These are phyloP conservation scores for Strobilomyces dryophilus DNA, from an alignment of 768 basidiomycete species.

Conservation along the genomic window DNA sequence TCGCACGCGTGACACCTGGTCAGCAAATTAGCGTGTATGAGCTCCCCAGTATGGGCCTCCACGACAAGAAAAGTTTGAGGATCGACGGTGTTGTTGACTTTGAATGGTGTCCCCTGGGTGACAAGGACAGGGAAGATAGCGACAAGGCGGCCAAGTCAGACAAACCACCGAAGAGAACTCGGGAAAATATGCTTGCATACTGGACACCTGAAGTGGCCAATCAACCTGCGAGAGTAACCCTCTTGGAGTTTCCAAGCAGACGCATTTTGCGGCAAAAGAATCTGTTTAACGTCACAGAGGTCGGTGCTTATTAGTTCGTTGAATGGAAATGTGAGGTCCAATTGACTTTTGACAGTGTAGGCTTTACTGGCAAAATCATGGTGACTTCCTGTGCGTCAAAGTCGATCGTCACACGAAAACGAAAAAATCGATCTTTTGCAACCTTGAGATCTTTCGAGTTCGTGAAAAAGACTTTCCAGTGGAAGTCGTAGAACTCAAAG, in stretches of 20 bases:
- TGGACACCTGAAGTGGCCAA: constrained; percentile 98
- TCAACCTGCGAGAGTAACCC: constrained; percentile 94
- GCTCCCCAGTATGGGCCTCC: constrained; percentile 87
- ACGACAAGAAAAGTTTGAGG: constrained; percentile 96
- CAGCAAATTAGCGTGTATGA: constrained; percentile 97
- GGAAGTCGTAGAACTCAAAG: constrained; percentile 96
- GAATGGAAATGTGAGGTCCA: neutral
- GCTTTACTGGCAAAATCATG: constrained; percentile 97
- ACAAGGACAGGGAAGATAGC: constrained; percentile 77
- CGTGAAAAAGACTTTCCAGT: constrained; percentile 98
- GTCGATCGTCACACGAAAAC: constrained; percentile 99
- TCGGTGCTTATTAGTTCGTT: constrained; percentile 35
- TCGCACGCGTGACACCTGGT: constrained; percentile 83
- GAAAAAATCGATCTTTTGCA: constrained; percentile 97
- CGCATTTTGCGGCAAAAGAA: constrained; percentile 89
- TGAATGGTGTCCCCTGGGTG: constrained; percentile 95
- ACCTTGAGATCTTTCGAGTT: constrained; percentile 95
- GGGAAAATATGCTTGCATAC: constrained; percentile 93
- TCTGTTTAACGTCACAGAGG: constrained; percentile 96
- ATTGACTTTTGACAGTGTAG: constrained; percentile 64
- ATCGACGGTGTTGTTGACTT: constrained; percentile 97
- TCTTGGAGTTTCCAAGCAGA: constrained; percentile 85
- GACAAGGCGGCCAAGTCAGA: constrained; percentile 39
- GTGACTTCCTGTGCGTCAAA: constrained; percentile 97
- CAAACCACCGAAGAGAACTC: constrained; percentile 55